These are phyloP conservation scores for Mycena belliarum DNA, from an alignment of 768 basidiomycete species.

Conservation along the genomic window DNA sequence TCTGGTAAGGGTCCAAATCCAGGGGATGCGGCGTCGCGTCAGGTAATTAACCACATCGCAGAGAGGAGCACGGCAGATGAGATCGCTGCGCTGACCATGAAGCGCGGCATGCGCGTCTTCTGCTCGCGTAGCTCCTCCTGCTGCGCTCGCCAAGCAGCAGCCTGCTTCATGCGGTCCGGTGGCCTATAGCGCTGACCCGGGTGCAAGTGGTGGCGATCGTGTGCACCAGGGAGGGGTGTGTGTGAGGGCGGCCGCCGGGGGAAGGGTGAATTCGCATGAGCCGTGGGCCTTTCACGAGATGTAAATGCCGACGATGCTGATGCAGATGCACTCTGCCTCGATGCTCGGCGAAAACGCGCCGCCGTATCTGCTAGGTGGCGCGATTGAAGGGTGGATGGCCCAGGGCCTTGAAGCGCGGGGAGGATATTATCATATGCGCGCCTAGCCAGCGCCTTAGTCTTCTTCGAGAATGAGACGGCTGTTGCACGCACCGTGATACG, in stretches of 20 bases:
- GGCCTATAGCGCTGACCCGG: constrained; percentile 20
- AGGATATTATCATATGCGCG: constrained; percentile 22
- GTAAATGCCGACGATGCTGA: background rate
- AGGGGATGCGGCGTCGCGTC: too few species aligned
- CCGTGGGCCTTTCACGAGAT: background rate
- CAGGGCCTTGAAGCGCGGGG: background rate
- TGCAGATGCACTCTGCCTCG: background rate
- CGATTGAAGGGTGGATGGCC: constrained; percentile 11
- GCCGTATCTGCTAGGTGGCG: constrained; percentile 20
- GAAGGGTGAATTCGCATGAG: constrained; percentile 7
- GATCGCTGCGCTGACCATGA: background rate
- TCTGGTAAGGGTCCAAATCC: too few species aligned
- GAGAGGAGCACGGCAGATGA: too few species aligned
- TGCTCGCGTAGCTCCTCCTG: constrained; percentile 12
- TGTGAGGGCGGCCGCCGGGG: background rate
- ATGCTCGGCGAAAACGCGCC: constrained; percentile 16
- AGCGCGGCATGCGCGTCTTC: constrained; percentile 14
- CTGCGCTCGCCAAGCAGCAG: constrained; percentile 11
- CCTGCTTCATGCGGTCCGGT: constrained; percentile 14
- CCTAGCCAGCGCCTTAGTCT: background rate
- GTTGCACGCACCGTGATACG: constrained; percentile 6
- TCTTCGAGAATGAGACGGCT: background rate
- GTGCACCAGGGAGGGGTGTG: constrained; percentile 5
- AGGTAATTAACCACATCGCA: too few species aligned
- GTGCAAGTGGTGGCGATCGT: constrained; percentile 12